Conservation (phyloP, 176 grass and related monocot species). For the Rhynchospora pubera region DNA sequence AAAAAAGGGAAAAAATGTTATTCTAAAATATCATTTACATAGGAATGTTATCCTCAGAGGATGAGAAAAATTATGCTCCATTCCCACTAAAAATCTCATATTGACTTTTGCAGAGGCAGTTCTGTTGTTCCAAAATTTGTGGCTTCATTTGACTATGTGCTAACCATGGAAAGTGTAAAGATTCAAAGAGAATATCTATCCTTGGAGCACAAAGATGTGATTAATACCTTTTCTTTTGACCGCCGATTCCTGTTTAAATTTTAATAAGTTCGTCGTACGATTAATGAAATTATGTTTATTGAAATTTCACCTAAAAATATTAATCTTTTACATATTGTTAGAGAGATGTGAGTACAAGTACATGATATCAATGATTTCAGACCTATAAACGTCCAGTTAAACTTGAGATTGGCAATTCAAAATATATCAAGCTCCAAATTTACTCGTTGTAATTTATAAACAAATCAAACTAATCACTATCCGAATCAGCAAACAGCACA, state of each 20-base stretch:
- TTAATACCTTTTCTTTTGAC: not conserved
- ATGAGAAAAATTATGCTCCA: not conserved
- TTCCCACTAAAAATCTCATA: not conserved
- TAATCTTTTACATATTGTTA: not conserved
- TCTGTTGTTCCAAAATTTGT: not conserved
- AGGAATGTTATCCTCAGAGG: not conserved
- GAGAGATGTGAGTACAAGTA: not conserved
- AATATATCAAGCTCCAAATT: not conserved
- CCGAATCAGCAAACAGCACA: not conserved
- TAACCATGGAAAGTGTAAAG: not conserved
- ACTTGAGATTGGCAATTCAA: not conserved
- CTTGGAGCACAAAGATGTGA: not conserved
- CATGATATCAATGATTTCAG: not conserved
- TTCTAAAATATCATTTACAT: not conserved
- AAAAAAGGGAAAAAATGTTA: not conserved
- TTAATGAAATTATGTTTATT: not conserved
- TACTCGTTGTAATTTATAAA: not conserved
- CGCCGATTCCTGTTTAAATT: not conserved
- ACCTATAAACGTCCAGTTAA: not conserved
- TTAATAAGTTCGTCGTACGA: not conserved
- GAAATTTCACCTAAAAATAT: not conserved
- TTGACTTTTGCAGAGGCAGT: not conserved
- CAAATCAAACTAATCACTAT: not conserved
- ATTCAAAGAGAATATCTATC: not conserved
- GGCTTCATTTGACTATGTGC: not conserved